Base-by-base conservation (phyloP, 2,329 filamentous ascomycete genomes). In the Leptographium wingfieldii region DNA sequence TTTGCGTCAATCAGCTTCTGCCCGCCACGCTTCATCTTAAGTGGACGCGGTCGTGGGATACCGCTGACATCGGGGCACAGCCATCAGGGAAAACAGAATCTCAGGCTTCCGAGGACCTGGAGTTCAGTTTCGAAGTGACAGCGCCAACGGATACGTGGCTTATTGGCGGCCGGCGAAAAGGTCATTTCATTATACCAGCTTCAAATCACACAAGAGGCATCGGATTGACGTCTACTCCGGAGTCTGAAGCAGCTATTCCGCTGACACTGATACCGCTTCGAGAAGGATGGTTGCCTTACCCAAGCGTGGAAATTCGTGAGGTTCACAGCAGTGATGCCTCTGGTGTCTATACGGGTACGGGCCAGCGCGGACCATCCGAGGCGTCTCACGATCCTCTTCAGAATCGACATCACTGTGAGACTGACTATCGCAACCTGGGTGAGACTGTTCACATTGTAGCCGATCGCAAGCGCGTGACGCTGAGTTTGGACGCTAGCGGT, bases 121-220 rank as follows among this genome's bases (percentile, higher is more conserved):
- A 91, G 63, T 95, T 95, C 68, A 84, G 86, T 65, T 95, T 94
- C 71, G 92, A 96, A 65, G 78, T 97, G 27, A 83, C 84, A 16
- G 86, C 86, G 0, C 82, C 85, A 19, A 74, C 81, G 2, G 90
- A 92, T 48, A 79, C 82, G 0, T 97, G 92, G 92, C 81, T 96
- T 1, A 76, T 97, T 3, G 92, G 90, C 27, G 92, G 92, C 0
- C 83, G 87, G 52, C 81, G 88, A 56, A 87, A 89, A 64, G 88
- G 87, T 0, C 88, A 90, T 68, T 95, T 96, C 67, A 80, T 80
- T 7, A 83, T 86, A 35, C 78, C 81, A 0, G 71, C 70, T 0
- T 56, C 63, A 3, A 61, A 62, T 5, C 63, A 58, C 5, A 64
- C 61, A 0, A 64, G 61, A 2, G 62, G 60, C 3, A 56, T 60